Evolutionary conservation across 2,329 filamentous ascomycete genomes (phyloP), one percentile per base, ranked within the genome.

Genomic region (Trichoderma sp.): DNA sequence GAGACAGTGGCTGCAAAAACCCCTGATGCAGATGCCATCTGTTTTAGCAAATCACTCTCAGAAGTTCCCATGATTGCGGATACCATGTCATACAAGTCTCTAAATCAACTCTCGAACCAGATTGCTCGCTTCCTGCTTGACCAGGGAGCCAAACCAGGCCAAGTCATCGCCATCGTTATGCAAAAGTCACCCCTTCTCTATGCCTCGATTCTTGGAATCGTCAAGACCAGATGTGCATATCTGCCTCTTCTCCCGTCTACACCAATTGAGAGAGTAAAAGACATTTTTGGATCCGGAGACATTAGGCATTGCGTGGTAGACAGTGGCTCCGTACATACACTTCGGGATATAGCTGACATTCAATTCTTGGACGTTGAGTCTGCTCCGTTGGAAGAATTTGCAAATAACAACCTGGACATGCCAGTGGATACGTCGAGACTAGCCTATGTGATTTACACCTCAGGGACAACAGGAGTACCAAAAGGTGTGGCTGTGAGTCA

Each of bases 401-500:
- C 80, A 1, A 70, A 74, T 1, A 66, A 78, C 0, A 86, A 88
- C 57, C 74, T 84, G 1, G 71, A 77, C 2, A 78, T 83, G 1
- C 62, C 76, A 0, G 79, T 83, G 4, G 78, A 86, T 61, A 81
- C 83, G 0, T 83, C 85, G 1, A 82, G 89, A 15, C 78, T 93
- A 3, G 91, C 93, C 7, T 97, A 97, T 78, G 88, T 92, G 20
- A 90, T 97, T 1, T 97, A 93, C 79, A 97, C 93, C 0, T 94
- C 92, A 28, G 94, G 94, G 4, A 95, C 91, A 50, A 97, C 93
- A 0, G 94, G 93, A 0, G 84, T 84, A 1, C 94, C 93, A 0
- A 97, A 97, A 77, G 93, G 93, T 3, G 92, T 97, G 3, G 85
- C 92, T 4, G 87, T 97, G 23, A 93, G 92, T 0, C 91, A 95